phyloP scores from a whole-genome alignment of 768 basidiomycete species.

The Boletus tomentosulus region DNA sequence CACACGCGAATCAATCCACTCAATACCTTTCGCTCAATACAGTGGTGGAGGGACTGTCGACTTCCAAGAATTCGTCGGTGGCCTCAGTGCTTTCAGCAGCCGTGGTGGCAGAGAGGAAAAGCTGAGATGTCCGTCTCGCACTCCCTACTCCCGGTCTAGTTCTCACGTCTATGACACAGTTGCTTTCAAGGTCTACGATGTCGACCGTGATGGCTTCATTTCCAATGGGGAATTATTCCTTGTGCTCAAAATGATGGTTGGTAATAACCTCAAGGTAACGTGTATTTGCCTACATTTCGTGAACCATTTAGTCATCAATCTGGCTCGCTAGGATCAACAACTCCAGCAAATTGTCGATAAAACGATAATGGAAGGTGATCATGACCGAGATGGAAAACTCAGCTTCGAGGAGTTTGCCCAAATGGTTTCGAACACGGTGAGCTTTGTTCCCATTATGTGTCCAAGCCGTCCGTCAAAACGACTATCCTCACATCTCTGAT shows the following conservation, averaged over 20 bases:
- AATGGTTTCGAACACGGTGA: conserved; percentile 95
- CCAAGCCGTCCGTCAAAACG: not conserved
- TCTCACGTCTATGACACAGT: conserved; percentile 46
- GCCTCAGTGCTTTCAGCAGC: conserved; percentile 95
- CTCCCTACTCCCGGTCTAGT: not conserved
- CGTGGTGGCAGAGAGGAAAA: conserved; percentile 97
- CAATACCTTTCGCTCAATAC: not conserved
- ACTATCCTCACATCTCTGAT: conserved; percentile 7
- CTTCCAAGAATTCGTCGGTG: conserved; percentile 98
- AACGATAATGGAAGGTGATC: conserved; percentile 99
- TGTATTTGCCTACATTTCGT: not conserved
- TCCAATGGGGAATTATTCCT: conserved; percentile 98
- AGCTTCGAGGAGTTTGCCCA: conserved; percentile 95
- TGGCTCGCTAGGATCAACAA: conserved; percentile 76
- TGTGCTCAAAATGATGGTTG: conserved; percentile 99
- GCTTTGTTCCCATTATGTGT: conserved; percentile 16
- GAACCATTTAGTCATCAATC: not conserved
- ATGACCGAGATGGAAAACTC: conserved; percentile 95
- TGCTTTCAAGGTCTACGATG: conserved; percentile 99
- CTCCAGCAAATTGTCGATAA: conserved; percentile 99
- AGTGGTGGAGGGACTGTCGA: conserved; percentile 99
- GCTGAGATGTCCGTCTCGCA: conserved; percentile 68
- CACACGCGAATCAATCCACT: not conserved
- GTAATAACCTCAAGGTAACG: conserved; percentile 91
- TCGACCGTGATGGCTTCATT: conserved; percentile 96